Base-by-base conservation (phyloP, 2,329 filamentous ascomycete genomes). In the Penicillium freii region DNA sequence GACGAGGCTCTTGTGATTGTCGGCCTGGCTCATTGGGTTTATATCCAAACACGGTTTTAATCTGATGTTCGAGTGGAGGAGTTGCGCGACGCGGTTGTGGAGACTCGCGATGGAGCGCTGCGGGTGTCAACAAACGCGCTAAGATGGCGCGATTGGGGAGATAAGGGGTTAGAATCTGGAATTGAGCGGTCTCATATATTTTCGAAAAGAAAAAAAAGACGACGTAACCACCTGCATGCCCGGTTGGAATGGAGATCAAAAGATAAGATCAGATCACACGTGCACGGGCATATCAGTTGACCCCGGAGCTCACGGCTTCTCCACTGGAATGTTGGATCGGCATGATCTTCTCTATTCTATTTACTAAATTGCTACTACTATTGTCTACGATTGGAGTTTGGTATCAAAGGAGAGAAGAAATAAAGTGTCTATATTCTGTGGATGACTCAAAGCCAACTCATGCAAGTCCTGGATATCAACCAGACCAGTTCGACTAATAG, bases 221-320 rank as follows among this genome's bases (percentile, higher is more conserved):
- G 5, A 27, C 2, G 5, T n/a, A 25, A 25, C 3, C 13, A 27
- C 2, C 42, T 27, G 40, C 40, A 33, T 33, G 3, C 29, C 27
- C 11, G 13, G 29, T 47, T 47, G 31, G 33, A 19, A 40, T 36
- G 19, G n/a, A 46, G 36, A 44, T 9, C 46, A 47, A 50, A 38
- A 66, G 63, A 66, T 66, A 64, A 66, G 64, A 66, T 66, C 53
- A 21, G 52, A 61, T 62, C 60, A 57, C 59, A 62, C 50, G 62
- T 31, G 64, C 64, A 65, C 63, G 64, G 64, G 38, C 54, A 57
- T 63, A 56, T 65, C 57, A 62, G 57, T 59, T 44, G 57, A 63
- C 59, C 59, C 50, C 61, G 62, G 62, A 62, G 55, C 25, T 43
- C 17, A 54, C 61, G 61, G 57, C 40, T 40, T 55, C n/a, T 44